These are phyloP conservation scores for Wickerhamomyces sp. DNA, from an alignment of 1,139 yeast species.

Conservation along the genomic window DNA sequence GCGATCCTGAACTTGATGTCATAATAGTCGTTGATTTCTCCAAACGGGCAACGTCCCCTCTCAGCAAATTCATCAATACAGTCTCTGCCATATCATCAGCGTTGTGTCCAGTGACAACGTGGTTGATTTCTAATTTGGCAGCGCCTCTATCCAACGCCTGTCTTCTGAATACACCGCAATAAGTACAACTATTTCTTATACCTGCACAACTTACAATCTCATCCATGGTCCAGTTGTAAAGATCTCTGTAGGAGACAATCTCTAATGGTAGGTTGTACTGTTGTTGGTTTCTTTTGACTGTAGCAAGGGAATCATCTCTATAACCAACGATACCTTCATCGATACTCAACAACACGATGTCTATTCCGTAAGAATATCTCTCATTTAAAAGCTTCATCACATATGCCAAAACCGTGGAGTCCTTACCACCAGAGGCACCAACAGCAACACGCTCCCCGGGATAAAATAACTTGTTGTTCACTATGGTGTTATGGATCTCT, in stretches of 20 bases:
- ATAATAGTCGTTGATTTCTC: constrained; percentile 88
- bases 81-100: constrained; percentile 99
- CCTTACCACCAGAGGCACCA: constrained; percentile 99
- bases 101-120: constrained; percentile 97
- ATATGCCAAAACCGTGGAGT: constrained; percentile 91
- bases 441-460: constrained; percentile 88
- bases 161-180: constrained; percentile 94
- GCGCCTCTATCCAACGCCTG: constrained; percentile 98
- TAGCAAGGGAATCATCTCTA: constrained; percentile 94
- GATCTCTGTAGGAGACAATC: constrained; percentile 82
- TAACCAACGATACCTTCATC: constrained; percentile 98
- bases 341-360: constrained; percentile 75
- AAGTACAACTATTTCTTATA: constrained; percentile 89
- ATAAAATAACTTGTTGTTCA: constrained; percentile 60
- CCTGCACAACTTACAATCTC: constrained; percentile 96
- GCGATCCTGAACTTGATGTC: constrained; percentile 75
- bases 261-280: constrained; percentile 89
- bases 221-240: constrained; percentile 98
- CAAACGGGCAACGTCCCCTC: constrained; percentile 95
- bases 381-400: constrained; percentile 84
- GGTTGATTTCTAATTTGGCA: constrained; percentile 76
- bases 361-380: constrained; percentile 78
- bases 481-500: constrained; percentile 89
- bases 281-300: constrained; percentile 85
- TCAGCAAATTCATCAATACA: constrained; percentile 83